Conservation (phyloP, 179 eudicot genomes). For the Sideroxylon spinosum region DNA sequence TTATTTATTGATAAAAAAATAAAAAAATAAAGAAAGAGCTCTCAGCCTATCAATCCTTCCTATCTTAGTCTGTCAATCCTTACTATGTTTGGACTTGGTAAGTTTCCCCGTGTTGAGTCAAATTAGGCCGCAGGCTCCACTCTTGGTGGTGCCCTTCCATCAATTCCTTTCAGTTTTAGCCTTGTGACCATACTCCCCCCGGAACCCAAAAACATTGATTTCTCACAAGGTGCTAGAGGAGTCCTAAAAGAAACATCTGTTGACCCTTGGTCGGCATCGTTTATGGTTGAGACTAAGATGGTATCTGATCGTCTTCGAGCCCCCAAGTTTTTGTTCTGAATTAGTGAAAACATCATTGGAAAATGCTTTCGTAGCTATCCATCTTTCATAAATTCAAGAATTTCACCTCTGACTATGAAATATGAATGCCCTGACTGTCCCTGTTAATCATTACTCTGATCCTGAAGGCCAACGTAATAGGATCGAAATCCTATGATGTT, state of each 20-base stretch:
- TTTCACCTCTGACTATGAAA: slow-evolving; percentile 50
- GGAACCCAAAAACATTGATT: slow-evolving; percentile 68
- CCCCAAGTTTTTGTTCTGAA: slow-evolving; percentile 72
- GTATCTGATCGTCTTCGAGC: slow-evolving; percentile 80
- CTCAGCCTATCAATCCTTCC: not conserved
- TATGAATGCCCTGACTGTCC: slow-evolving; percentile 37
- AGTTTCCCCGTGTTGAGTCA: slow-evolving; percentile 68
- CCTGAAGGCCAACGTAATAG: slow-evolving; percentile 44
- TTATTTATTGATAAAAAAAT: too few relatives aligned
- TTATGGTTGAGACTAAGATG: slow-evolving; percentile 88
- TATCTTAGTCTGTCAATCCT: slow-evolving; percentile 8
- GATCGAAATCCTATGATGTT: slow-evolving; percentile 45
- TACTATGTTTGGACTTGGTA: slow-evolving; percentile 41
- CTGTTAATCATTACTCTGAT: slow-evolving; percentile 41
- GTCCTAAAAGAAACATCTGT: slow-evolving; percentile 73
- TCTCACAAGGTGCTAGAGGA: slow-evolving; percentile 54
- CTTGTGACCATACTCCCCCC: slow-evolving; percentile 69
- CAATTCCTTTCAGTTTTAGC: slow-evolving; percentile 48
- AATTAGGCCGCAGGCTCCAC: slow-evolving; percentile 66
- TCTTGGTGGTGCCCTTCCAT: slow-evolving; percentile 33
- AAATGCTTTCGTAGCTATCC: slow-evolving; percentile 59
- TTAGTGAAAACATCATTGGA: slow-evolving; percentile 64
- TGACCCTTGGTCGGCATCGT: slow-evolving; percentile 84
- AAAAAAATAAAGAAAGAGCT: too few relatives aligned
- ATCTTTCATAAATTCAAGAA: slow-evolving; percentile 58